phyloP scores from a whole-genome alignment of 23 red algal genomes.

The Gracilariopsis chorda region DNA sequence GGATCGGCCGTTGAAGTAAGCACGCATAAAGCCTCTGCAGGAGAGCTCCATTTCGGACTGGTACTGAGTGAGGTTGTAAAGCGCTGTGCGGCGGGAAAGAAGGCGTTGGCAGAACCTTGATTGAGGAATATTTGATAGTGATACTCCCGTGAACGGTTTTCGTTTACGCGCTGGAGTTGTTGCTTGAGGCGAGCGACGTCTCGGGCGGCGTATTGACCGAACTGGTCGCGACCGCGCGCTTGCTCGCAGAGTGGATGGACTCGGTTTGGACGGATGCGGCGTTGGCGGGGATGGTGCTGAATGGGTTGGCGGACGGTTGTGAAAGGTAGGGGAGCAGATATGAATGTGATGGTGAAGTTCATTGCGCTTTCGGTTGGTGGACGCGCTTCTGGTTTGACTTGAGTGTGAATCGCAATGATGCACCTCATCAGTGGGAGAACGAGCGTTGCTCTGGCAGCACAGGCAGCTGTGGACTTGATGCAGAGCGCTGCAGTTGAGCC shows the following conservation, averaged over 20 bases:
- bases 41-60: not conserved
- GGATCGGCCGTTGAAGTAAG: conserved; percentile 11
- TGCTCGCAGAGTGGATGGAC: not conserved
- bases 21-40: not conserved
- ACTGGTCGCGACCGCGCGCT: conserved; percentile 3
- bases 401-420: too few species aligned
- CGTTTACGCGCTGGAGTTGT: not conserved
- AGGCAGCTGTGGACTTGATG: too few species aligned
- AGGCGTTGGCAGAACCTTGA: not conserved
- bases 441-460: too few species aligned
- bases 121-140: conserved; percentile 34
- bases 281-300: too few species aligned
- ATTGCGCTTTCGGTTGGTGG: too few species aligned
- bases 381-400: too few species aligned
- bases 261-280: too few species aligned
- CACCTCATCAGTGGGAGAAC: too few species aligned
- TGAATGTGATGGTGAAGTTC: not conserved
- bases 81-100: conserved; percentile 1
- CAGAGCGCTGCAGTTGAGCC: too few species aligned
- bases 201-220: conserved; percentile 25
- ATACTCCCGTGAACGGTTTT: not conserved
- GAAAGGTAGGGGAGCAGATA: not conserved
- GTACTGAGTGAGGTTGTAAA: not conserved
- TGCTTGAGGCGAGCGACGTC: not conserved
- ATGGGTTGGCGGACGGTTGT: not conserved